Evolutionary conservation across 2,329 filamentous ascomycete genomes (phyloP).

Genomic region (Paracamarosporium sp.): DNA sequence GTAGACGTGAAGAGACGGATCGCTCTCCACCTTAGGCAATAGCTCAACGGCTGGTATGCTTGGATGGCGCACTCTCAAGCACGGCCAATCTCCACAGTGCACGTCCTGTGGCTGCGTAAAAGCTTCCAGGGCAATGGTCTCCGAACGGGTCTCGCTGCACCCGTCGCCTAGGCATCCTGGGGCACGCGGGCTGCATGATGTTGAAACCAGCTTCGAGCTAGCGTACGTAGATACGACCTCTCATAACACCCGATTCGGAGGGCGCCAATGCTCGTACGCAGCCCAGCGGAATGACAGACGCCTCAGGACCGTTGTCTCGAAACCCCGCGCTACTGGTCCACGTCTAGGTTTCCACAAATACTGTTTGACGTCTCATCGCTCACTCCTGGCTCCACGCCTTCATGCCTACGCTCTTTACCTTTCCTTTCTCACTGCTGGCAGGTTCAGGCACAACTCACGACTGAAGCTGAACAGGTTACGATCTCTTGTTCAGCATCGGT

Average conservation of each 20-base stretch:
- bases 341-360: conserved; percentile 46
- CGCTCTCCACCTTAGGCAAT: neutral
- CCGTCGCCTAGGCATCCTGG: conserved; percentile 37
- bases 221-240: conserved; percentile 32
- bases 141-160: conserved; percentile 40
- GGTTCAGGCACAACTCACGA: conserved; percentile 43
- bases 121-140: conserved; percentile 21
- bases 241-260: conserved; percentile 30
- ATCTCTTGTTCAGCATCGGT: conserved; percentile 42
- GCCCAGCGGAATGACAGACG: conserved; percentile 42
- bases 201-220: conserved; percentile 45
- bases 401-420: conserved; percentile 46
- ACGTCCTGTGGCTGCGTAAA: conserved; percentile 24
- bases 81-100: conserved; percentile 29
- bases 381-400: conserved; percentile 43
- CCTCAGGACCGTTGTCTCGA: conserved; percentile 48
- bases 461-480: conserved; percentile 44
- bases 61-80: conserved; percentile 14
- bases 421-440: conserved; percentile 48
- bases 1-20: neutral
- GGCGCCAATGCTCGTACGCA: conserved; percentile 35
- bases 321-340: conserved; percentile 43
- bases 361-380: conserved; percentile 47
- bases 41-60: neutral
- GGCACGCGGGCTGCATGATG: conserved; percentile 38